Base-by-base conservation (phyloP, 106 monocot genomes). In the Apostasia ramifera region DNA sequence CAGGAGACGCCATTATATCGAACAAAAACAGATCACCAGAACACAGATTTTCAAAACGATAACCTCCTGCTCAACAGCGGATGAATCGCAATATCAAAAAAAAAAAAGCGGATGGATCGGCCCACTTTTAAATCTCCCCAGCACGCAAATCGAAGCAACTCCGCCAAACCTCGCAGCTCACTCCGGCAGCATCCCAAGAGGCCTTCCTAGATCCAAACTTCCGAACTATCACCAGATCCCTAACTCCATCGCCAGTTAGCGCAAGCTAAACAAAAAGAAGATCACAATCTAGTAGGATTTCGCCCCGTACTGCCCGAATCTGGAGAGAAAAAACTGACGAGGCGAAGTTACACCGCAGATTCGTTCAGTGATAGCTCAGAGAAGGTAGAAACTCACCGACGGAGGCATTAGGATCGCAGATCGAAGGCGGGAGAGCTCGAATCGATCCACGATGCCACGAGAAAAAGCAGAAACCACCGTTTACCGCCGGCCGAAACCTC, bases 1-100 rank as follows among this genome's bases (percentile, higher is more conserved):
- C 54, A 70, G 64, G 69, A 44, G 75, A 49, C 2, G 80, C 72
- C 78, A 79, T 82, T 61, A 54, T 44, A 57, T 52, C 61, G 38
- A 72, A 53, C 6, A 62, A 44, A 3, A 26, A 26, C 1, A 54
- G 56, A 37, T 71, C 63, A 8, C 52, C 71, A 1, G 79, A 59
- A 59, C 73, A 78, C 44, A 78, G 69, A 60, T 61, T 81, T 40
- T 12, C n/a, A 5, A 44, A 47, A 14, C 12, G 47, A 14, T 57
- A 3, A 6, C 57, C 44, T 6, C 54, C 2, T 44, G n/a, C 43
- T 12, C 69, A 12, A 59, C 59, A 26, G 15, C 59, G 59, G 8
- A 26, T 26, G 26, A 26, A 26, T 26, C 26, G 26, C 26, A 26
- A 26, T 26, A 26, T 26, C 26, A 26, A 26, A 26, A 26, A 26